These are phyloP conservation scores for Triticum urartu DNA, from an alignment of 176 grass and related monocot species.

Conservation along the genomic window DNA sequence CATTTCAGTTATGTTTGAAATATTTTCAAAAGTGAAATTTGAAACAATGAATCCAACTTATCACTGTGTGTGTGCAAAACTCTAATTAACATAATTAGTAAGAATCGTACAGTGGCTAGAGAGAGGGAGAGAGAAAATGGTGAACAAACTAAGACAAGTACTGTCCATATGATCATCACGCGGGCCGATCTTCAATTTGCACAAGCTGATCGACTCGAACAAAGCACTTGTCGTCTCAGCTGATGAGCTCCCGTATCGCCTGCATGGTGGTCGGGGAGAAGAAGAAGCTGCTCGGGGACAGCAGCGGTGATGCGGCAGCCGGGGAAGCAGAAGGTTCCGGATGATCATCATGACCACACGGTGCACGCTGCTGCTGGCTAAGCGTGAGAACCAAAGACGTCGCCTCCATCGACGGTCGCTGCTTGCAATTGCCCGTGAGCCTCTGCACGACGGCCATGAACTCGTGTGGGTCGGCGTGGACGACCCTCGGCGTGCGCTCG, in stretches of 20 bases:
- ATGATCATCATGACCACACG: not conserved
- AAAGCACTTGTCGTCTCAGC: not conserved
- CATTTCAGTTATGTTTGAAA: too few species aligned
- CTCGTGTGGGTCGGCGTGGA: constrained; percentile 47
- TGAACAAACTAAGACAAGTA: too few species aligned
- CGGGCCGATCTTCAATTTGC: too few species aligned
- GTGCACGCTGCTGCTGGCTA: not conserved
- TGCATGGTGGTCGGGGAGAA: constrained; percentile 24
- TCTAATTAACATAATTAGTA: too few species aligned
- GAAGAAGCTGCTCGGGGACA: constrained; percentile 27
- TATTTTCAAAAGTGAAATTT: too few species aligned
- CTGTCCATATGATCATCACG: not conserved
- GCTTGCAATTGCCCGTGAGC: constrained; percentile 38
- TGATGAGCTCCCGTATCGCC: constrained; percentile 32
- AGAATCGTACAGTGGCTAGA: too few species aligned
- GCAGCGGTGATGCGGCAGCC: not conserved
- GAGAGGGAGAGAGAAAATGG: too few species aligned
- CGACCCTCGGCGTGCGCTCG: constrained; percentile 46
- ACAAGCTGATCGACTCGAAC: not conserved
- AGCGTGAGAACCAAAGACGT: constrained; percentile 17
- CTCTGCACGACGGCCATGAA: constrained; percentile 68
- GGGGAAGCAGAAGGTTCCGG: not conserved
- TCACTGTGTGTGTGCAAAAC: too few species aligned
- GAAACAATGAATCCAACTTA: too few species aligned
- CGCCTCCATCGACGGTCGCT: not conserved